phyloP scores from a whole-genome alignment of 2,329 filamentous ascomycete species.

The Phoma sp. region DNA sequence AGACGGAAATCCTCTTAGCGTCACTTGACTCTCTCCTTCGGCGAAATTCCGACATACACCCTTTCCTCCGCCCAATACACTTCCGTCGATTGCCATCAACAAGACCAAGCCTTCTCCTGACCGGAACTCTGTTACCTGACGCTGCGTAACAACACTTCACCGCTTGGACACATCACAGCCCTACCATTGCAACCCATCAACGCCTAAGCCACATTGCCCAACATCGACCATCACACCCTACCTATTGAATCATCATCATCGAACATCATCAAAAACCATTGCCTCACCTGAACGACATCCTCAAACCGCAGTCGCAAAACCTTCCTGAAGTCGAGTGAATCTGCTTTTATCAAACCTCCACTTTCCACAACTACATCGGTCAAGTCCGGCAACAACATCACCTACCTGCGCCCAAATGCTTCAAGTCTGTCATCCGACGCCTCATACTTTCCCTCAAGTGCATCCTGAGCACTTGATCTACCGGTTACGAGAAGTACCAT shows the following conservation, averaged over 20 bases:
- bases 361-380: conserved; percentile 21
- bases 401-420: conserved; percentile 37
- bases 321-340: not conserved
- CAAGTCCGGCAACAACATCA: conserved; percentile 32
- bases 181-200: conserved; percentile 10
- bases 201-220: not conserved
- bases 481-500: conserved; percentile 26
- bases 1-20: conserved; percentile 34
- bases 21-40: conserved; percentile 38
- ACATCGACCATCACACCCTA: not conserved
- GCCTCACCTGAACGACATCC: not conserved
- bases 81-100: conserved; percentile 19
- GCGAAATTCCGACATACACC: conserved; percentile 6
- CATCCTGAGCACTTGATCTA: conserved; percentile 40
- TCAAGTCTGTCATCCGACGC: conserved; percentile 42
- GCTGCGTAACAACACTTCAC: conserved; percentile 16
- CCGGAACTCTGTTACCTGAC: conserved; percentile 14
- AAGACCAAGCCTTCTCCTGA: conserved; percentile 15
- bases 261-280: not conserved
- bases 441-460: conserved; percentile 37
- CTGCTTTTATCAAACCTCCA: not conserved
- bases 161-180: conserved; percentile 8
- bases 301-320: not conserved
- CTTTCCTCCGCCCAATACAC: conserved; percentile 13
- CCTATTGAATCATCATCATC: not conserved